Percentiles rank a stretch among this genome's conserved stretches.
Conservation (phyloP, 2,329 filamentous ascomycete genomes). For the Trichoderma sp. region DNA sequence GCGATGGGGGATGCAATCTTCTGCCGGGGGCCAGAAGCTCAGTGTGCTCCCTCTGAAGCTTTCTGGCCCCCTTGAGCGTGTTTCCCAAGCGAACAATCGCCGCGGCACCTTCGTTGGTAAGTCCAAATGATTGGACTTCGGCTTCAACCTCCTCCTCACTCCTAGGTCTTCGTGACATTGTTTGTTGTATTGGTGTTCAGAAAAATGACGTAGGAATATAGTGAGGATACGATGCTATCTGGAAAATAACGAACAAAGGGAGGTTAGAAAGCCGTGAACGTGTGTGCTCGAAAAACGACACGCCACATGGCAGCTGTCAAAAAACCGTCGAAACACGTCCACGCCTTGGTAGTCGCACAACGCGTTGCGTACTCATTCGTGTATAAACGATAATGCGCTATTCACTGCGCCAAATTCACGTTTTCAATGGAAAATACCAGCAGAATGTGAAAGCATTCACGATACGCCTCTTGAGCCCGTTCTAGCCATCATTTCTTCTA, state of each 20-base stretch:
- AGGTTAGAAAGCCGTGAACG: neutral
- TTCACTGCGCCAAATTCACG: neutral
- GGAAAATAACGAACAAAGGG: neutral
- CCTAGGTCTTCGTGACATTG: neutral
- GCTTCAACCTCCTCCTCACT: neutral
- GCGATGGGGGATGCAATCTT: neutral
- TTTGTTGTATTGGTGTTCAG: neutral
- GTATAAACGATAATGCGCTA: neutral
- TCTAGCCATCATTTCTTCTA: no score
- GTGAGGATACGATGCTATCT: neutral
- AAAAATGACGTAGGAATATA: neutral
- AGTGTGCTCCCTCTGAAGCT: neutral
- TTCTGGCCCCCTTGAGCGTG: neutral
- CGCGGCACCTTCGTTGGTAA: neutral
- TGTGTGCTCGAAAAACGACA: neutral
- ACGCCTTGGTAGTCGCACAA: neutral
- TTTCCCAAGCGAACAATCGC: neutral
- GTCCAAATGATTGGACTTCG: neutral
- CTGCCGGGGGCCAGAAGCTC: neutral
- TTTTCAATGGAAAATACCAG: neutral
- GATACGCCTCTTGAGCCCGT: neutral
- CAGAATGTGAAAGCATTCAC: neutral
- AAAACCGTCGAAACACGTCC: neutral
- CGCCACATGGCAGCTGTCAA: conserved; percentile 1
- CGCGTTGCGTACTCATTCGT: neutral